phyloP scores from a whole-genome alignment of 2,329 filamentous ascomycete species.

The Penicillium decumbens region DNA sequence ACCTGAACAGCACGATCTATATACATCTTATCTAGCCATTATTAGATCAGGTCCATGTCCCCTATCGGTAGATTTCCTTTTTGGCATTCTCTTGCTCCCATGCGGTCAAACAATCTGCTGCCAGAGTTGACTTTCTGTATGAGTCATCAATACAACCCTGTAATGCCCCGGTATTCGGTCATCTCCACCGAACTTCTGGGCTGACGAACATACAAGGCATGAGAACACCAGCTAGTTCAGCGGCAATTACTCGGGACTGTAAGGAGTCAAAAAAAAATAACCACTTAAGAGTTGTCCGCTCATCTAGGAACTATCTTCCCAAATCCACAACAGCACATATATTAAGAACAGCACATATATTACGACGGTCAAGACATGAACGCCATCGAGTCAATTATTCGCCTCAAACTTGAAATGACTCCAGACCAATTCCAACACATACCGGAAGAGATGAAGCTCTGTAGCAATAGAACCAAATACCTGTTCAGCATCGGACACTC shows the following conservation, averaged over 20 bases:
- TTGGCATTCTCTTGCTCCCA: not conserved
- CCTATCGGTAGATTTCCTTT: not conserved
- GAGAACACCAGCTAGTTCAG: not conserved
- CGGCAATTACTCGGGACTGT: too few relatives aligned
- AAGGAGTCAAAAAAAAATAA: not conserved
- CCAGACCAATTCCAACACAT: too few relatives aligned
- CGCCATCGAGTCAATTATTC: not conserved
- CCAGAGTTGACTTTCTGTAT: constrained; percentile 2
- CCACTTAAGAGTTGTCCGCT: too few relatives aligned
- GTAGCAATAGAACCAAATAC: not conserved
- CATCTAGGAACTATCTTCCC: too few relatives aligned
- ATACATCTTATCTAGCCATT: not conserved
- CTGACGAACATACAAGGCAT: not conserved
- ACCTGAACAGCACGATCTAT: not conserved
- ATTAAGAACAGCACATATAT: not conserved
- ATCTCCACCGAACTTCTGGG: constrained; percentile 15
- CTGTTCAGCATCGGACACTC: constrained; percentile 1
- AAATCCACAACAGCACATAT: not conserved
- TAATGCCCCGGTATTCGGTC: constrained; percentile 26
- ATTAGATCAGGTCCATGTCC: not conserved
- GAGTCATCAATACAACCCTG: constrained; percentile 19
- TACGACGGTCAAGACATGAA: not conserved
- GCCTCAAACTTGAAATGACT: not conserved
- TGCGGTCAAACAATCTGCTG: not conserved
- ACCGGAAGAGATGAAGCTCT: constrained; percentile 10